phyloP scores from a whole-genome alignment of 352 stramenopile genomes.

The Globisporangium nagaii region DNA sequence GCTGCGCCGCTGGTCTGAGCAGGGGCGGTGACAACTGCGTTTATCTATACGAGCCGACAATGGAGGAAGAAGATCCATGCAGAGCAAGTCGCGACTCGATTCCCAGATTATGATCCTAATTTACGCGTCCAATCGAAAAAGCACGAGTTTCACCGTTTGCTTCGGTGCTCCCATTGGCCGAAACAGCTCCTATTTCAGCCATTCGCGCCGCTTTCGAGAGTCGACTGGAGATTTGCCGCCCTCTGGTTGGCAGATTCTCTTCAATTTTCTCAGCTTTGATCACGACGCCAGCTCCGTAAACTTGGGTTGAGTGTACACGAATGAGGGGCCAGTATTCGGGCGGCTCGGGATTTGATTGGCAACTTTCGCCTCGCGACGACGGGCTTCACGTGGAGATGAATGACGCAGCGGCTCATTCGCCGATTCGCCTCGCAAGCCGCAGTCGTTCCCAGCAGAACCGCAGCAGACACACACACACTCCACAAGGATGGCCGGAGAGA shows the following conservation, averaged over 20 bases:
- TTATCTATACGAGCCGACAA: not conserved
- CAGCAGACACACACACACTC: not conserved
- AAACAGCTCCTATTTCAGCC: too few species aligned
- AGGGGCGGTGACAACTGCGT: not conserved
- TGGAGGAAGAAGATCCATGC: too few species aligned
- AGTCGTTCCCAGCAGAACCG: not conserved
- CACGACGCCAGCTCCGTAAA: not conserved
- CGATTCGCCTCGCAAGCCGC: not conserved
- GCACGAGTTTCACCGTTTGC: too few species aligned
- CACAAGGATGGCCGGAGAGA: slow-evolving; percentile 27
- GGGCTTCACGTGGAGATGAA: not conserved
- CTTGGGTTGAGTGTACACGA: slow-evolving; percentile 3
- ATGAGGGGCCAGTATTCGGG: not conserved
- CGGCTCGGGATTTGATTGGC: not conserved
- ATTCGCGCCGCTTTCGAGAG: too few species aligned
- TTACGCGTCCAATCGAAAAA: too few species aligned
- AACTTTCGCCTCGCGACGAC: too few species aligned
- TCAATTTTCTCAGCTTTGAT: not conserved
- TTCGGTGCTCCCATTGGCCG: too few species aligned
- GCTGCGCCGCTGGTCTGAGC: slow-evolving; percentile 36
- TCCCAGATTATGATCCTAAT: too few species aligned
- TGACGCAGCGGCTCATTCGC: slow-evolving; percentile 8
- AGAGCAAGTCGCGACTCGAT: too few species aligned
- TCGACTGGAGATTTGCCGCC: too few species aligned
- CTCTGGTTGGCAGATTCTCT: not conserved